Percentiles rank a stretch among this genome's conserved stretches.
Conservation (phyloP, 108 stramenopile genomes). For the Cyclotella sp. region DNA sequence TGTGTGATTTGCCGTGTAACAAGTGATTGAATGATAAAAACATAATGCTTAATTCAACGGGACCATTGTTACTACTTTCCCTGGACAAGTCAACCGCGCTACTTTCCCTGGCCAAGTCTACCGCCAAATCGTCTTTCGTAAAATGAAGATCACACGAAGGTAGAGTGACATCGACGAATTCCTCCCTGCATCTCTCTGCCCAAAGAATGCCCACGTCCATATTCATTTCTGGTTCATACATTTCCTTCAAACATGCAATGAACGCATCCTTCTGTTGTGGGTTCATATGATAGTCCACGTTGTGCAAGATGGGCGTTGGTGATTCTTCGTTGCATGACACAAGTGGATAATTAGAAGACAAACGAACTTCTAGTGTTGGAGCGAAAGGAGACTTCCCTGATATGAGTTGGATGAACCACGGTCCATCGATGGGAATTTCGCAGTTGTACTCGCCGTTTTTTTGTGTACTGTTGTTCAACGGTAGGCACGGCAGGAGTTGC, state of each 20-base stretch:
- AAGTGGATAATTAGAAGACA: conserved; percentile 23
- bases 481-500: conserved; percentile 16
- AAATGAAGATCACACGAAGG: not conserved
- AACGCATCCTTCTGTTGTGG: conserved; percentile 3
- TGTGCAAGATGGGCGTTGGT: conserved; percentile 22
- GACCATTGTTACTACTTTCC: not conserved
- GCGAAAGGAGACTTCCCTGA: not conserved
- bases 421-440: conserved; percentile 14
- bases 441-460: not conserved
- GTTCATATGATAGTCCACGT: conserved; percentile 9
- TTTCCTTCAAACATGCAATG: conserved; percentile 16
- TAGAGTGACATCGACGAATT: conserved; percentile 5
- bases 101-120: not conserved
- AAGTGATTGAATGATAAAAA: conserved; percentile 31
- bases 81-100: not conserved
- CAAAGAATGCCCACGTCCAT: conserved; percentile 30
- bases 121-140: not conserved
- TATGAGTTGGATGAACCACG: conserved; percentile 29
- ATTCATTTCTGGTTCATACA: conserved; percentile 35
- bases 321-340: not conserved
- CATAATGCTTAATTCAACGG: conserved; percentile 4
- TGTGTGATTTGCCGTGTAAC: conserved; percentile 29
- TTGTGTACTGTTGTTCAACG: not conserved
- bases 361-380: conserved; percentile 30
- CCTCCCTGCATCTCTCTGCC: conserved; percentile 36